Base-by-base conservation (phyloP, 1,284 basidiomycete genomes). In the Austroboletus niveus region DNA sequence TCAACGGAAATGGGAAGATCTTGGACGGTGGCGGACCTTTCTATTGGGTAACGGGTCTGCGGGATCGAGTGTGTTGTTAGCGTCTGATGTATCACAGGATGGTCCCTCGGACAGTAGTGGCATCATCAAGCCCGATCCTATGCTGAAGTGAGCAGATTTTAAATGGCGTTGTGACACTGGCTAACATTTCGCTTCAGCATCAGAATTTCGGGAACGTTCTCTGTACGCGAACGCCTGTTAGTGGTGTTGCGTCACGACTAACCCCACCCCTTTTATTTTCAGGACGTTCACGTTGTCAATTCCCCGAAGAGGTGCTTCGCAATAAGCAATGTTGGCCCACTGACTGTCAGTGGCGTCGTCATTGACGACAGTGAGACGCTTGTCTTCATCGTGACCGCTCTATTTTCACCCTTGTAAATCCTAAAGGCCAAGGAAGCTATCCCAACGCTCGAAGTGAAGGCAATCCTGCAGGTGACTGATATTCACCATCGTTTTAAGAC, bases 1-100 rank as follows among this genome's bases (percentile, higher is more conserved):
- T 80, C 64, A 74, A 78, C 49, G 79, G 79, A 10, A 74, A 79
- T 44, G 71, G 70, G 7, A 60, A 78, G 47, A 70, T 47, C 4
- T 78, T 77, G 57, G 69, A 81, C 56, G 79, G 79, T 3, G 69
- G 72, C 57, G 64, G 64, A 40, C 15, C 57, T 29, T 66, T 41
- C 32, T 77, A 80, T 53, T 81, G 79, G 78, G 75, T 74, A 57
- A 55, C 51, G 40, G 8, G 8, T 6, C 5, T 29, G 15, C 20
- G 2, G 2, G n/a, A 45, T 32, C 12, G 12, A 38, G 41, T 22
- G 2, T n/a, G n/a, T 35, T 15, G 8, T 36, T 24, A 11, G 53
- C 24, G 27, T 39, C 41, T 53, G 20, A 56, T 20, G 8, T 31
- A 5, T 42, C 47, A 14, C 47, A 75, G 76, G 78, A 80, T 42